Evolutionary conservation across 768 basidiomycete genomes (phyloP).

Genomic region (Boletus rufocinnamomeus): DNA sequence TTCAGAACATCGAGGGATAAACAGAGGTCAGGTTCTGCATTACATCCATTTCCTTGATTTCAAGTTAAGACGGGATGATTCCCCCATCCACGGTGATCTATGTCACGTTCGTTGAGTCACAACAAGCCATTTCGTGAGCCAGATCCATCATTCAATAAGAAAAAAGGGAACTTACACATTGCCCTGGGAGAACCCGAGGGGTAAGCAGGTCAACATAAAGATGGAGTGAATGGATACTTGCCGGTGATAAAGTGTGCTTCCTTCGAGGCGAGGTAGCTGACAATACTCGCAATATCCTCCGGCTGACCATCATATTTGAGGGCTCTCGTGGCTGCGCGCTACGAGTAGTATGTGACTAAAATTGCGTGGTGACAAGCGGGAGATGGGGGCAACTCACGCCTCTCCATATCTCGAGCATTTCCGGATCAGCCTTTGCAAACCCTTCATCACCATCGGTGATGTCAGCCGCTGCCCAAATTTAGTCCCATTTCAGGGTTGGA

Average conservation of each 20-base stretch:
- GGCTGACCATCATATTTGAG: constrained; percentile 13
- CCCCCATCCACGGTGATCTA: too few species aligned
- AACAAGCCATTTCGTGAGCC: too few species aligned
- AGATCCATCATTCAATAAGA: neutral
- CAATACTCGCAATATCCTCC: neutral
- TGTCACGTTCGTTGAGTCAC: too few species aligned
- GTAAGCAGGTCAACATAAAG: neutral
- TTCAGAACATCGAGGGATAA: too few species aligned
- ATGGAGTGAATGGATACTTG: neutral
- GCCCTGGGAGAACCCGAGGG: neutral
- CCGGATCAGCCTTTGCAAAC: neutral
- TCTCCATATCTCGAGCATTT: neutral
- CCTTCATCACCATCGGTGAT: neutral
- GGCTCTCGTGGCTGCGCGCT: constrained; percentile 1
- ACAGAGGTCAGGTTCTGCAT: too few species aligned
- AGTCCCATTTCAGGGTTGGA: neutral
- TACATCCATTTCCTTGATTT: too few species aligned
- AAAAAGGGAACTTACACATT: constrained; percentile 14
- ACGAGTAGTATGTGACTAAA: neutral
- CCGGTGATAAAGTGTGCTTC: constrained; percentile 35
- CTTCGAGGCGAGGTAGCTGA: neutral
- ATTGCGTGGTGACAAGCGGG: too few species aligned
- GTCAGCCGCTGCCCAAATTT: neutral
- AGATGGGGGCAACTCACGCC: neutral
- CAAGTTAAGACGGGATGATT: too few species aligned